A percentile compares a stretch with the other conserved stretches of the same genome.
Evolutionary conservation across 2,329 filamentous ascomycete genomes (phyloP).

Genomic region (Davidsoniella virescens): DNA sequence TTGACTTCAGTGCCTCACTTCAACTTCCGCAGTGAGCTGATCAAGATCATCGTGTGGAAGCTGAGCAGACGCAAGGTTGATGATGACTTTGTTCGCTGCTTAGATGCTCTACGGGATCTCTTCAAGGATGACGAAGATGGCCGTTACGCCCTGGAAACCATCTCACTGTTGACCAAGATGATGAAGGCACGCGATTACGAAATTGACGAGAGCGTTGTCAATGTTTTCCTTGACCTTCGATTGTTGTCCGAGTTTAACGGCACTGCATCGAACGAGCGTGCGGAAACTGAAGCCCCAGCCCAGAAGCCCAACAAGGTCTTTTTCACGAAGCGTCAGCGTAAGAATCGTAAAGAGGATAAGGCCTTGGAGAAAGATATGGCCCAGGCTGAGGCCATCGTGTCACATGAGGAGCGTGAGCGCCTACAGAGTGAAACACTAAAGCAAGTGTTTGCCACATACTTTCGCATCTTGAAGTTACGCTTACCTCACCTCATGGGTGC

Average conservation of each 20-base stretch:
- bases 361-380: slow-evolving; percentile 83
- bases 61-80: slow-evolving; percentile 59
- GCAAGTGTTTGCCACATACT: slow-evolving; percentile 88
- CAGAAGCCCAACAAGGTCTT: slow-evolving; percentile 66
- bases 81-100: slow-evolving; percentile 60
- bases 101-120: slow-evolving; percentile 61
- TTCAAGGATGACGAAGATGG: slow-evolving; percentile 85
- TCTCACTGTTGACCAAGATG: slow-evolving; percentile 78
- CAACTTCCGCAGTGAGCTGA: slow-evolving; percentile 79
- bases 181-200: slow-evolving; percentile 76
- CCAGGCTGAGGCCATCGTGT: slow-evolving; percentile 77
- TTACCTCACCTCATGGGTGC: slow-evolving; percentile 84
- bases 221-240: slow-evolving; percentile 79
- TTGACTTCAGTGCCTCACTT: slow-evolving; percentile 80
- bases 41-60: slow-evolving; percentile 76
- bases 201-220: slow-evolving; percentile 71
- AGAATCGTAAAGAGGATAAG: slow-evolving; percentile 72
- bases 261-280: slow-evolving; percentile 62
- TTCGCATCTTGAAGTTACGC: slow-evolving; percentile 77
- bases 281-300: slow-evolving; percentile 43
- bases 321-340: slow-evolving; percentile 74
- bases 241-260: slow-evolving; percentile 74
- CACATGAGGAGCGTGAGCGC: slow-evolving; percentile 78
- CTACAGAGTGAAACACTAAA: slow-evolving; percentile 95
- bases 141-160: slow-evolving; percentile 70